Conservation (phyloP, 179 eudicot genomes). For the Beta lomatogona region DNA sequence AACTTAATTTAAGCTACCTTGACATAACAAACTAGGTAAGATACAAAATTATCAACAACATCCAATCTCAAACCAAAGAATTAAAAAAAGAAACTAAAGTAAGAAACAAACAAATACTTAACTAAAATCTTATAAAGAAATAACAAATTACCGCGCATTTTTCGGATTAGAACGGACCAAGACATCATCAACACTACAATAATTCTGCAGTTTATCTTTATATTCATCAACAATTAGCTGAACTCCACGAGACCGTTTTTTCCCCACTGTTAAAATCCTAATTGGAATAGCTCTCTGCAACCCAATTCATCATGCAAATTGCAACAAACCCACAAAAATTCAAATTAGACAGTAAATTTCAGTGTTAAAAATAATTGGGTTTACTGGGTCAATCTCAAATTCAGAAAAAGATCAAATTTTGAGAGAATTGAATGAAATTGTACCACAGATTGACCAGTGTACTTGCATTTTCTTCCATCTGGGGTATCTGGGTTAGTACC, state of each 20-base stretch:
- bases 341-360: not conserved
- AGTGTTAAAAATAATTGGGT: not conserved
- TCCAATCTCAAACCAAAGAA: not conserved
- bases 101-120: not conserved
- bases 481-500: conserved; percentile 12
- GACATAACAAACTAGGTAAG: not conserved
- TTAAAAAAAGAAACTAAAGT: not conserved
- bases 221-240: conserved; percentile 77
- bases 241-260: conserved; percentile 63
- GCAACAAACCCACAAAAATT: not conserved
- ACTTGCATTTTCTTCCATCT: conserved; percentile 50
- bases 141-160: conserved; percentile 58
- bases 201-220: conserved; percentile 57
- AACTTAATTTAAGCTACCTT: not conserved
- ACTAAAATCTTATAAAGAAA: not conserved
- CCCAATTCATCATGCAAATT: conserved; percentile 12
- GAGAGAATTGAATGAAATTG: not conserved
- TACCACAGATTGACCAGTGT: conserved; percentile 65
- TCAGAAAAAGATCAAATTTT: not conserved
- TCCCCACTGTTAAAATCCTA: conserved; percentile 69
- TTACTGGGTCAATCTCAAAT: not conserved
- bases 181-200: conserved; percentile 60
- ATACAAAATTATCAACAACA: not conserved
- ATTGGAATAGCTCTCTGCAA: conserved; percentile 70
- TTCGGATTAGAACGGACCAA: conserved; percentile 74